A percentile compares a stretch with the other conserved stretches of the same genome.
Evolutionary conservation across 2,329 filamentous ascomycete species (phyloP).

Genomic region (Diplocarpon mali): DNA sequence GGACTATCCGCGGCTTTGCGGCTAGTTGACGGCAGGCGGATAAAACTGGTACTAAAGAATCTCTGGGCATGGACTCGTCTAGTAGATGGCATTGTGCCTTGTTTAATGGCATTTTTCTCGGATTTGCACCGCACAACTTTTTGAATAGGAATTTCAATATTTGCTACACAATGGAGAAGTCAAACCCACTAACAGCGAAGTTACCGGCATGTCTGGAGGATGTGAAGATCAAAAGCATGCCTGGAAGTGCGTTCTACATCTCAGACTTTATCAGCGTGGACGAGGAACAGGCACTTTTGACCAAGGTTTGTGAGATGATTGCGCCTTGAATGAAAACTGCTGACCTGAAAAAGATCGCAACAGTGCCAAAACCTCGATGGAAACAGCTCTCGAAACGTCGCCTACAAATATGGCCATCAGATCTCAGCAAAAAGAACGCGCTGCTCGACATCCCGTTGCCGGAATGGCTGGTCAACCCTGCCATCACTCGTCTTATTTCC

Average conservation of each 20-base stretch:
- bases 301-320: conserved; percentile 45
- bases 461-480: conserved; percentile 58
- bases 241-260: conserved; percentile 68
- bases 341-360: conserved; percentile 34
- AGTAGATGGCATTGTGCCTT: not conserved
- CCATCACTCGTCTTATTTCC: conserved; percentile 51
- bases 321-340: not conserved
- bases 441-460: conserved; percentile 68
- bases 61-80: too few relatives aligned
- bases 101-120: not conserved
- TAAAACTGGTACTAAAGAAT: too few relatives aligned
- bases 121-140: not conserved
- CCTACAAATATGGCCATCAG: conserved; percentile 82
- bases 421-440: conserved; percentile 68
- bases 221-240: conserved; percentile 43
- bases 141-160: not conserved
- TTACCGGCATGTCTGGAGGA: conserved; percentile 35
- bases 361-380: conserved; percentile 68
- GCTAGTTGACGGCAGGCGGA: too few relatives aligned
- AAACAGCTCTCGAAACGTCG: conserved; percentile 79
- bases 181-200: conserved; percentile 4
- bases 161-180: conserved; percentile 14
- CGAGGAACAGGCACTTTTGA: conserved; percentile 61
- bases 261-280: conserved; percentile 68
- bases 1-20: too few relatives aligned